Base-by-base conservation (phyloP, 139 green algal genomes). In the Closterium sp. region DNA sequence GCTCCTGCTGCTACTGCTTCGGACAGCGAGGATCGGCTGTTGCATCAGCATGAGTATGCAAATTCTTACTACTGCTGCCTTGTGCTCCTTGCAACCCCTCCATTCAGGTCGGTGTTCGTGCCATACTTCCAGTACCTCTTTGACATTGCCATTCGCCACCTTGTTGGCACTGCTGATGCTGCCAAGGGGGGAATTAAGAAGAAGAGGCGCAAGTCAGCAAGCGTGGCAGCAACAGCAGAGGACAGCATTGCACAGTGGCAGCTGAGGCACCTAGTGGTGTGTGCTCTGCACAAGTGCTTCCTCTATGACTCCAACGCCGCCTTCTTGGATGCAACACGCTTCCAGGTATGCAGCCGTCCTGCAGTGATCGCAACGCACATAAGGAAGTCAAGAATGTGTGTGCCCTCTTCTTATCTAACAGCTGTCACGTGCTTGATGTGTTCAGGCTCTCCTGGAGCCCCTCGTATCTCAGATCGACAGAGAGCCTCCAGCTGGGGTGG, bases 211-310 rank as follows among this genome's bases (percentile, higher is more conserved):
- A 95, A 94, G 91, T 32, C 32, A 21, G 85, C 30, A n/a, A 92
- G 50, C 29, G 84, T 19, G 19, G 90, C 79, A 90, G 85, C 32
- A 30, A 73, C 86, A 86, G 32, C 27, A 31, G 62, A 29, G 2
- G 70, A 30, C 87, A n/a, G 24, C 17, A n/a, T 90, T 21, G 85
- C 28, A 34, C 32, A 50, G 79, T 97, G 95, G 95, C 90, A 96
- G 62, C 89, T 97, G 42, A 79, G 93, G 1, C 70, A 95, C 73
- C 95, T 97, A 62, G 95, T 97, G 5, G 70, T 99, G 32, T 95
- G 94, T 9, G 94, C 96, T 2, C 94, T 99, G 93, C 97, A 98
- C 92, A 96, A 97, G 85, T 97, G 95, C 92, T 97, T 97, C 86
- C 87, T 97, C 87, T 97, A 99, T 92, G 97, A 99, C 93, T 93